Conservation (phyloP, 1,284 basidiomycete genomes). For the Cryptococcus maquisensis region DNA sequence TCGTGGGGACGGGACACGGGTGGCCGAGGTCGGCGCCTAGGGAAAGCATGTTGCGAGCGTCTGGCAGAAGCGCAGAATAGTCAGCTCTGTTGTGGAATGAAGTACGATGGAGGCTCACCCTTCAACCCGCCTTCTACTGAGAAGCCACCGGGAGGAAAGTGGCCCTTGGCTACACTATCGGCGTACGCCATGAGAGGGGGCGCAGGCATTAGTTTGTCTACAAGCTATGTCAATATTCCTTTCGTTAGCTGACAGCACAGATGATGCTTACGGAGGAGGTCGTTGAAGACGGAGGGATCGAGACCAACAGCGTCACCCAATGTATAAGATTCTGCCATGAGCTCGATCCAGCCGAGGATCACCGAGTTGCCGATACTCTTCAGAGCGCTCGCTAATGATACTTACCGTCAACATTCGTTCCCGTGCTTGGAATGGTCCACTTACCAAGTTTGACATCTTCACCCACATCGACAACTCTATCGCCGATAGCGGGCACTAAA, state of each 20-base stretch:
- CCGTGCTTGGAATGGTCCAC: neutral
- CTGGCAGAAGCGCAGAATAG: conserved; percentile 1
- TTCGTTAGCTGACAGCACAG: too few relatives aligned
- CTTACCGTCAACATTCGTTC: neutral
- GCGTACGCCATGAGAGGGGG: conserved; percentile 38
- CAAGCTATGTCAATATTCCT: neutral
- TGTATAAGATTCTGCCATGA: conserved; percentile 38
- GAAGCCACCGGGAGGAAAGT: conserved; percentile 30
- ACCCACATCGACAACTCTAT: conserved; percentile 31
- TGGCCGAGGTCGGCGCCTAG: conserved; percentile 26
- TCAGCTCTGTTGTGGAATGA: neutral
- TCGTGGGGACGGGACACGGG: conserved; percentile 23
- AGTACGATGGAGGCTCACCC: conserved; percentile 19
- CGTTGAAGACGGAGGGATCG: conserved; percentile 16
- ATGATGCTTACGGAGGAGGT: conserved; percentile 9
- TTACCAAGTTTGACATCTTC: conserved; percentile 35
- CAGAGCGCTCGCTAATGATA: conserved; percentile 24
- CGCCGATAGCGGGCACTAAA: conserved; percentile 18
- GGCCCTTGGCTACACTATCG: conserved; percentile 36
- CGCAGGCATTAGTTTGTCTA: conserved; percentile 34
- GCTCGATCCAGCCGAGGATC: conserved; percentile 38
- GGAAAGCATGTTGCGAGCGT: conserved; percentile 23
- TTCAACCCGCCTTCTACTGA: conserved; percentile 36
- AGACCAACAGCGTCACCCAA: conserved; percentile 34
- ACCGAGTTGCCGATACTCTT: conserved; percentile 42